Base-by-base conservation (phyloP, 306 rosid species). In the Vigna mungo region DNA sequence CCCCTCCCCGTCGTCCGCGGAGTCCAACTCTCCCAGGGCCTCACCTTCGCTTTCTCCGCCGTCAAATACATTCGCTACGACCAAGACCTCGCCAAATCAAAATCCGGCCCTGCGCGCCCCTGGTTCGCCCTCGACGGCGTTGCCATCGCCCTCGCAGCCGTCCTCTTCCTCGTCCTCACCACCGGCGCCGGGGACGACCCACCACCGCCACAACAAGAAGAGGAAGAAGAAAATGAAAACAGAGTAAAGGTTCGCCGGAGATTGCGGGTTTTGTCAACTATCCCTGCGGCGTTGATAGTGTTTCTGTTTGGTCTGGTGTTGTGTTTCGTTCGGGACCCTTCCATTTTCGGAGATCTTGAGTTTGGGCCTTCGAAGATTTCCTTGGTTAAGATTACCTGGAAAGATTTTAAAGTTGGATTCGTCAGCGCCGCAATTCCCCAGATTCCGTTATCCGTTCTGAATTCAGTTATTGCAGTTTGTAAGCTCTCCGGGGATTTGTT, bases 1-100 rank as follows among this genome's bases (percentile, higher is more conserved):
- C 96, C 97, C 6, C 87, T 92, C 21, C 96, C 97, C 3, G 96
- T 92, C 16, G 97, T 92, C 39, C 97, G 97, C 8, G 96, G 97
- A 14, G 85, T 92, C 48, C 96, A 92, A 74, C 96, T 92, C 84
- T 92, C 97, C 7, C 97, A 92, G 14, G 97, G 97, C 12, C 93
- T 92, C 71, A 41, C 84, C 74, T 92, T 92, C 32, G 87, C 97
- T 59, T 87, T 92, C 85, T 72, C 93, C 11, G 97, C 97, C 60
- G 73, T 92, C 58, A 92, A 89, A 41, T 92, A 92, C 76, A 86
- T 92, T 15, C 92, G 96, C 39, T 92, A 11, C 36, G 46, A 88
- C 3, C 97, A 92, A 56, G 88, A 87, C 76, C 27, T 90, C 4
- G 75, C 76, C 61, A 69, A 85, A 4, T 80, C 93, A 0, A 90